A percentile compares a stretch with the other conserved stretches of the same genome.
phyloP scores from a whole-genome alignment of 2,329 filamentous ascomycete species.

The Penicillium sp. region DNA sequence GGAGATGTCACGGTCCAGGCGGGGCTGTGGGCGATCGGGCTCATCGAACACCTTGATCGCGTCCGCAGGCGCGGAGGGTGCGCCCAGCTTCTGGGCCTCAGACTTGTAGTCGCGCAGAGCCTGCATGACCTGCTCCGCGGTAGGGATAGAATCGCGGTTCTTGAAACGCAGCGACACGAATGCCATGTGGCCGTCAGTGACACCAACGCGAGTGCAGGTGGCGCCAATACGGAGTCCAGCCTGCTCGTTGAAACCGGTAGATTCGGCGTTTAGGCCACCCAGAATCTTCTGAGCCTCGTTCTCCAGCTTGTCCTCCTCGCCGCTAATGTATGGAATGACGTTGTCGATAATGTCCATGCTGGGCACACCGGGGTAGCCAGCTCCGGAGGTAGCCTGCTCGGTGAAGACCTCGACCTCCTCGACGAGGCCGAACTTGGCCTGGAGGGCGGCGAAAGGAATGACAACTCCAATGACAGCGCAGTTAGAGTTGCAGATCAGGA shows the following conservation, averaged over 20 bases:
- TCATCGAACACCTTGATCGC: conserved; percentile 90
- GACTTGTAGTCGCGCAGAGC: conserved; percentile 78
- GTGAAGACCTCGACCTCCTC: conserved; percentile 82
- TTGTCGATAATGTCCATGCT: conserved; percentile 97
- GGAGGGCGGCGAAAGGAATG: conserved; percentile 88
- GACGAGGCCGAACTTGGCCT: conserved; percentile 79
- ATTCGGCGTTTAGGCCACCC: conserved; percentile 68
- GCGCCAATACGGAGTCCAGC: conserved; percentile 73
- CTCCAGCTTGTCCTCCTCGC: conserved; percentile 96
- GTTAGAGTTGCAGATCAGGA: conserved; percentile 97
- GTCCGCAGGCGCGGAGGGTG: conserved; percentile 77
- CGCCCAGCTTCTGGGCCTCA: conserved; percentile 80
- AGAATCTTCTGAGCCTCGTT: conserved; percentile 94
- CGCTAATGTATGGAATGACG: conserved; percentile 87
- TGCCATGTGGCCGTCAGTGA: conserved; percentile 93
- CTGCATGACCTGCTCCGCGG: conserved; percentile 71
- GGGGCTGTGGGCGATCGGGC: conserved; percentile 84
- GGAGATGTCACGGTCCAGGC: conserved; percentile 82
- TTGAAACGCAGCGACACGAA: conserved; percentile 86
- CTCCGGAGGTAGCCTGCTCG: conserved; percentile 90
- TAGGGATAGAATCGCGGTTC: conserved; percentile 67
- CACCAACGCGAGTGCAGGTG: conserved; percentile 90
- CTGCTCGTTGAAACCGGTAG: conserved; percentile 76
- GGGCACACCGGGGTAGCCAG: conserved; percentile 67
- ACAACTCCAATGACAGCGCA: conserved; percentile 96